Base-by-base conservation (phyloP, 768 basidiomycete genomes). In the Rhodotorula diobovata region DNA sequence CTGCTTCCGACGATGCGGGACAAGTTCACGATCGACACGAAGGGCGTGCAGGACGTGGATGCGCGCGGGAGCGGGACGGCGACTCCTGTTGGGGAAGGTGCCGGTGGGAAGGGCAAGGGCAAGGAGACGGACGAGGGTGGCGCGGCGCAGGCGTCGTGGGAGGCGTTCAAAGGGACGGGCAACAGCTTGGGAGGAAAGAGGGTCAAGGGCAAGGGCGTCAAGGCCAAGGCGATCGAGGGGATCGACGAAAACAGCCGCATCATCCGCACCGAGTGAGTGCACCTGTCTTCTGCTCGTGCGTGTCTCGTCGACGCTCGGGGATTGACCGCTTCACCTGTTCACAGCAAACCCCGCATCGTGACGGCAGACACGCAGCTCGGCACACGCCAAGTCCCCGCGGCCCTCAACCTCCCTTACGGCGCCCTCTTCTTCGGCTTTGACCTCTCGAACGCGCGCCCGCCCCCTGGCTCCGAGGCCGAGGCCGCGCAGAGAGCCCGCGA, bases 361-460 rank as follows among this genome's bases (percentile, higher is more conserved):
- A 91, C 93, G 4, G 92, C 89, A 72, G 87, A 86, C 57, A 86
- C 86, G 23, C 81, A 93, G 23, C 90, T 90, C 68, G 83, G 86
- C 28, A 88, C 88, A 30, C 84, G 82, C 59, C 89, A 90, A 76
- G 92, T 90, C 15, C 95, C 96, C 9, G 93, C 91, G 0, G 88
- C 93, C 15, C 83, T 99, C 53, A 89, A 89, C 74, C 83, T 99
- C 18, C 93, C 96, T 0, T 89, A 90, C 73, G 96, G 96, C 21
- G 89, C 96, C 75, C 84, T 99, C 30, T 99, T 99, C 84, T 98
- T 99, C 78, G 96, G 96, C 18, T 99, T 89, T 82, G 89, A 90
- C 70, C 85, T 90, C n/a, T 67, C 82, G 86, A 4, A 83, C 89
- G 2, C 51, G 0, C 67, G 68, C 2, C 73, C 73, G 4, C 73